A percentile compares a stretch with the other conserved stretches of the same genome.
Evolutionary conservation across 805 yeast species (phyloP).

Genomic region (Teunomyces tritomae): DNA sequence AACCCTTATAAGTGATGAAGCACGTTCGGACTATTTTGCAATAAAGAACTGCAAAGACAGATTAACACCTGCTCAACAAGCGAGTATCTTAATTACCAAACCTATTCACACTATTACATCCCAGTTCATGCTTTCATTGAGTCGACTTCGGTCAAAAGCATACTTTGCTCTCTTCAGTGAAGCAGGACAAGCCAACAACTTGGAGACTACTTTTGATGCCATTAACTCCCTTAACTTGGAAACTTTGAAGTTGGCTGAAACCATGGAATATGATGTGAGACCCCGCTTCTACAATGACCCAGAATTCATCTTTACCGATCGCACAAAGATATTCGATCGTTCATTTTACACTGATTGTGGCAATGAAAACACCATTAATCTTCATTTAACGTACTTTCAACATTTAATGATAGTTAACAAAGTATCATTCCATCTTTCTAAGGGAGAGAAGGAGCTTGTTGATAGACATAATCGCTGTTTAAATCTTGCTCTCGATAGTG

Average conservation of each 20-base stretch:
- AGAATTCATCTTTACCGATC: not conserved
- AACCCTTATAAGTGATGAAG: conserved; percentile 2
- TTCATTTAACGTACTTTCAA: conserved; percentile 23
- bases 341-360: not conserved
- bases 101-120: not conserved
- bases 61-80: not conserved
- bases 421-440: conserved; percentile 18
- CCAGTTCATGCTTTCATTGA: not conserved
- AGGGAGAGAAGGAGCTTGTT: conserved; percentile 7
- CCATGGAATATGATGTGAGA: conserved; percentile 18
- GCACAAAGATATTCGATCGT: not conserved
- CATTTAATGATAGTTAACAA: conserved; percentile 28
- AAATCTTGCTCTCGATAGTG: conserved; percentile 23
- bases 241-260: conserved; percentile 16
- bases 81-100: not conserved
- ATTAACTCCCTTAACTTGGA: conserved; percentile 16
- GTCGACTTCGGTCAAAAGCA: not conserved
- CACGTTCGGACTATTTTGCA: not conserved
- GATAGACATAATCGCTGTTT: conserved; percentile 13
- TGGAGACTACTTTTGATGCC: not conserved
- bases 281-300: conserved; percentile 16
- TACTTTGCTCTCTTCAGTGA: conserved; percentile 2
- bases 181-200: not conserved
- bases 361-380: conserved; percentile 6
- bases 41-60: not conserved